Evolutionary conservation across 2,329 filamentous ascomycete genomes (phyloP).

Genomic region (Shiraia bambusicola): DNA sequence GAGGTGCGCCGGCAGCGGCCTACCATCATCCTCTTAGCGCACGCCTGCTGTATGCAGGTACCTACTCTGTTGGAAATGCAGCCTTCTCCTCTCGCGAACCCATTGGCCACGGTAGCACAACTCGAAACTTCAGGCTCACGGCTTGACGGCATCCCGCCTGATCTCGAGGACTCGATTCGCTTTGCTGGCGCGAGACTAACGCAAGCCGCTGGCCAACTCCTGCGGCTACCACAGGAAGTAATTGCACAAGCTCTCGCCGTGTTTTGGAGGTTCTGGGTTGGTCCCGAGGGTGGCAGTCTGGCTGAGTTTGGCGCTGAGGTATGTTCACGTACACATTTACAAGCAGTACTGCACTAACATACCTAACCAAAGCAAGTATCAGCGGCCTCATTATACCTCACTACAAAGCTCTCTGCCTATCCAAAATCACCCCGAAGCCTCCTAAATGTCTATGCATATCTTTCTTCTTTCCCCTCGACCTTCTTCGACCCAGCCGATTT

Average conservation of each 20-base stretch:
- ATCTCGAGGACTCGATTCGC: slow-evolving; percentile 71
- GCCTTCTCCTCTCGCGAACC: slow-evolving; percentile 59
- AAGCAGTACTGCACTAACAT: slow-evolving; percentile 11
- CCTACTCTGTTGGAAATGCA: slow-evolving; percentile 25
- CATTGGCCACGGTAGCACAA: slow-evolving; percentile 71
- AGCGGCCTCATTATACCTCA: slow-evolving; percentile 77
- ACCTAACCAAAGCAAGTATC: slow-evolving; percentile 68
- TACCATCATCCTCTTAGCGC: too few relatives aligned
- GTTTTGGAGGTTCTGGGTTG: slow-evolving; percentile 78
- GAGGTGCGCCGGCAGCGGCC: too few relatives aligned
- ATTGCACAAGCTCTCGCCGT: slow-evolving; percentile 83
- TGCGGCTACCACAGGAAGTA: slow-evolving; percentile 81
- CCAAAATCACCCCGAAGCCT: slow-evolving; percentile 78
- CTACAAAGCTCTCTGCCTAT: slow-evolving; percentile 76
- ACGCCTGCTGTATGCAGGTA: too few relatives aligned
- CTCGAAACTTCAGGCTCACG: slow-evolving; percentile 60
- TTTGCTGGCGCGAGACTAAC: slow-evolving; percentile 72
- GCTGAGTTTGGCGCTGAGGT: slow-evolving; percentile 59
- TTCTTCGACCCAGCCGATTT: slow-evolving; percentile 49
- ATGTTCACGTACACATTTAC: slow-evolving; percentile 39
- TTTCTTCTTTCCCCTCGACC: slow-evolving; percentile 64
- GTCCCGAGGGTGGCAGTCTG: slow-evolving; percentile 54
- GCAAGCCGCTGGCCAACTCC: slow-evolving; percentile 75
- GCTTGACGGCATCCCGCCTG: slow-evolving; percentile 60
- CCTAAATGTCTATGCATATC: slow-evolving; percentile 81